Evolutionary conservation across 169 alveolate genomes (phyloP).

Genomic region (Neospora caninum): DNA sequence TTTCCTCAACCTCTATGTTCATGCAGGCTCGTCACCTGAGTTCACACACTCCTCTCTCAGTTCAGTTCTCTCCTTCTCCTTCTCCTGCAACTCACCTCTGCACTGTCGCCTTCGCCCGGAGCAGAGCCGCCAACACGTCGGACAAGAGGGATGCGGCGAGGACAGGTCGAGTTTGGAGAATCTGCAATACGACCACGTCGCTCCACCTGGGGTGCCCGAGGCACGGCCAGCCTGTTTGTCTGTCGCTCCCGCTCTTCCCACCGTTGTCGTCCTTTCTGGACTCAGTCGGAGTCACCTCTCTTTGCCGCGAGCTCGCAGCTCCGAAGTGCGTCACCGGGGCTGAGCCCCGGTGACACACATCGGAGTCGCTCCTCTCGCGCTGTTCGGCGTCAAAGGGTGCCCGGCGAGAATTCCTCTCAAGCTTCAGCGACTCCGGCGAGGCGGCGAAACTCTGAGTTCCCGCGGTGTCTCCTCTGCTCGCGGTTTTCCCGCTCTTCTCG

Average conservation of each 20-base stretch:
- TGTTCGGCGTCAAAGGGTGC: too few relatives aligned
- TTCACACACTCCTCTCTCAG: too few relatives aligned
- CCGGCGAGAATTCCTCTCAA: too few relatives aligned
- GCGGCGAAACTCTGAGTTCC: not conserved
- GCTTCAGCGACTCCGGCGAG: not conserved
- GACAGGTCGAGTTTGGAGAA: not conserved
- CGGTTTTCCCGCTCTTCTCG: not conserved
- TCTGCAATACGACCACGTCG: slow-evolving; percentile 12
- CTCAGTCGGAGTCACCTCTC: not conserved
- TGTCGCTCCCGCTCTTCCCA: not conserved
- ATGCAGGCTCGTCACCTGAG: too few relatives aligned
- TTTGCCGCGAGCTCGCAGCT: too few relatives aligned
- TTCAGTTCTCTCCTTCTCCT: not conserved
- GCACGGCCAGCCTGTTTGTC: not conserved
- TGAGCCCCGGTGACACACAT: too few relatives aligned
- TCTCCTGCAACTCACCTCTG: not conserved
- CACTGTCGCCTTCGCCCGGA: not conserved
- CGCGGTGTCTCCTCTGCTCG: not conserved
- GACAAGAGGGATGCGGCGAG: not conserved
- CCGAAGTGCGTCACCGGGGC: too few relatives aligned
- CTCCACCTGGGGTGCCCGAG: slow-evolving; percentile 4
- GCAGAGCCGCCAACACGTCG: slow-evolving; percentile 18
- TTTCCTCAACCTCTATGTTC: too few relatives aligned
- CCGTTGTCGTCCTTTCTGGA: not conserved
- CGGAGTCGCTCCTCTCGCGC: too few relatives aligned